phyloP scores from a whole-genome alignment of 2,329 filamentous ascomycete genomes.

The Botrytis squamosa region DNA sequence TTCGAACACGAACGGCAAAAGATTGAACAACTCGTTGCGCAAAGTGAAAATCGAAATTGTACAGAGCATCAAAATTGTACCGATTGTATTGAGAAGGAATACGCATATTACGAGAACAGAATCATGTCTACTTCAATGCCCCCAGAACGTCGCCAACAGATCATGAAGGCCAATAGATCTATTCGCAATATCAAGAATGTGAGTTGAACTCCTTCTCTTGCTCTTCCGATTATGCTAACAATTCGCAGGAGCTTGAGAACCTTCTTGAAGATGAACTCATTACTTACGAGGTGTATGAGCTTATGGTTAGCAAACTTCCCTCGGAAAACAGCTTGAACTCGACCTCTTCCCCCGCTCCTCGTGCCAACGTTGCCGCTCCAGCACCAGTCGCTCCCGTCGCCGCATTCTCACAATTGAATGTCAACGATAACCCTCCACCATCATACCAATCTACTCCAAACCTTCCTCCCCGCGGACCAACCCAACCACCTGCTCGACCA shows the following conservation, averaged over 20 bases:
- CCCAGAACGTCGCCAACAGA: slow-evolving; percentile 38
- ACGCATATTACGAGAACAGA: slow-evolving; percentile 32
- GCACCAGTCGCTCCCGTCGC: slow-evolving; percentile 40
- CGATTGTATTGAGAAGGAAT: slow-evolving; percentile 31
- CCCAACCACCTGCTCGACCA: slow-evolving; percentile 42
- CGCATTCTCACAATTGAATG: slow-evolving; percentile 29
- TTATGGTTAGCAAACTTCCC: slow-evolving; percentile 73
- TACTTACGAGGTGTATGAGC: slow-evolving; percentile 70
- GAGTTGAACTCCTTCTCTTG: slow-evolving; percentile 16
- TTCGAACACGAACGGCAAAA: slow-evolving; percentile 14
- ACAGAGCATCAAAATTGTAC: slow-evolving; percentile 28
- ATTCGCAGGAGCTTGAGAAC: slow-evolving; percentile 79
- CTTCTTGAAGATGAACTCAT: slow-evolving; percentile 82
- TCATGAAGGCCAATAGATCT: slow-evolving; percentile 39
- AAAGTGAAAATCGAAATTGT: slow-evolving; percentile 17
- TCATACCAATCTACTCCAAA: slow-evolving; percentile 39
- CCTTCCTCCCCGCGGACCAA: slow-evolving; percentile 27
- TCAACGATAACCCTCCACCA: slow-evolving; percentile 30
- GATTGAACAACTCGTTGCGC: slow-evolving; percentile 13
- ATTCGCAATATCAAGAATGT: slow-evolving; percentile 41
- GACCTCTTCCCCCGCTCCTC: slow-evolving; percentile 23
- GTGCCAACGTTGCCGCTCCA: slow-evolving; percentile 38
- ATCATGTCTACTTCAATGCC: slow-evolving; percentile 34
- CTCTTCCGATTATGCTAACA: slow-evolving; percentile 24
- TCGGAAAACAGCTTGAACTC: slow-evolving; percentile 58